These are phyloP conservation scores for Termitomyces heimii DNA, from an alignment of 768 basidiomycete genomes.

Conservation along the genomic window DNA sequence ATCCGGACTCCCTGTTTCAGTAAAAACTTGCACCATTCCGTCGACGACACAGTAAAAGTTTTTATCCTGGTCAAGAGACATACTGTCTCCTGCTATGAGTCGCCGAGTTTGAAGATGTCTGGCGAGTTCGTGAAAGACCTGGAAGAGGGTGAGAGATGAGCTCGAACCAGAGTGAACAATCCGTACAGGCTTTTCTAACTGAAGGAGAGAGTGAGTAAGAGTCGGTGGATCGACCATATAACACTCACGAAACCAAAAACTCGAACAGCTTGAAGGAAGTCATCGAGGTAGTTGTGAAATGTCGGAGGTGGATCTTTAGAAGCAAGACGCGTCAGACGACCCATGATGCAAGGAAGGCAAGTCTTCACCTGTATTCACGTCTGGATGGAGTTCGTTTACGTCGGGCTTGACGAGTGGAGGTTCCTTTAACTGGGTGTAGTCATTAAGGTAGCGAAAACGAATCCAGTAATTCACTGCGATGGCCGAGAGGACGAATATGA, in stretches of 20 bases:
- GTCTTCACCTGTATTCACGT: slow-evolving; percentile 63
- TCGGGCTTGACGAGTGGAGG: slow-evolving; percentile 79
- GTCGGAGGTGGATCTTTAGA: slow-evolving; percentile 55
- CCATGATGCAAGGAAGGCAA: not conserved
- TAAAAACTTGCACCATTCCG: slow-evolving; percentile 93
- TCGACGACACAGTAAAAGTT: slow-evolving; percentile 98
- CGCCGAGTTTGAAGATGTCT: slow-evolving; percentile 92
- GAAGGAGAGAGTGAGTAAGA: not conserved
- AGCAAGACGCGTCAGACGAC: slow-evolving; percentile 10
- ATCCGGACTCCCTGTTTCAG: slow-evolving; percentile 51
- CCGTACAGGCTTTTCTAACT: slow-evolving; percentile 87
- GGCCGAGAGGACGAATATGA: slow-evolving; percentile 63
- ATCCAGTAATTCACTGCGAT: slow-evolving; percentile 80
- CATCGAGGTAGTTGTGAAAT: slow-evolving; percentile 96
- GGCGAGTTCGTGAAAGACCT: slow-evolving; percentile 97
- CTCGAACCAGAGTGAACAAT: not conserved
- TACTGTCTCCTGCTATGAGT: slow-evolving; percentile 93
- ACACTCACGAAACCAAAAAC: slow-evolving; percentile 87
- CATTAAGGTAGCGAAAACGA: slow-evolving; percentile 73
- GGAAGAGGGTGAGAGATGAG: not conserved
- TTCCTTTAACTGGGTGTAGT: slow-evolving; percentile 72
- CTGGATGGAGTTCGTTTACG: slow-evolving; percentile 85
- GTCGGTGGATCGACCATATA: not conserved
- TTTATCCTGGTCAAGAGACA: slow-evolving; percentile 86
- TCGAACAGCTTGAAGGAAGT: slow-evolving; percentile 92